Evolutionary conservation across 371 early-diverging fungal genomes (phyloP).

Genomic region (Dichotomocladium elegans): DNA sequence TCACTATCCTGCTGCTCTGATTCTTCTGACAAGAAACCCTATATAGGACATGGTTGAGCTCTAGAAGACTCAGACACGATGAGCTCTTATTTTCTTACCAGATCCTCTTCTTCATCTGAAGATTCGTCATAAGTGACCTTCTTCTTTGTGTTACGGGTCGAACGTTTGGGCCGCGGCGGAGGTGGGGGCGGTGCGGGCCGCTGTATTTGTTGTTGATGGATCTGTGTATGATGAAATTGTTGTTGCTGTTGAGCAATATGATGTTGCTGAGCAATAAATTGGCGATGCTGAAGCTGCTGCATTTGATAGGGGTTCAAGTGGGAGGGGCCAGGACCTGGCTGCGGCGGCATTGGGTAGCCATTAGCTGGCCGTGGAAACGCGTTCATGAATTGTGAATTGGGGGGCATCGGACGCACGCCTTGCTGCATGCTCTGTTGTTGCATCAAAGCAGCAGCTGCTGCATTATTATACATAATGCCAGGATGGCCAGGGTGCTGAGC

Average conservation of each 20-base stretch:
- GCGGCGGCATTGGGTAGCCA: slow-evolving; percentile 14
- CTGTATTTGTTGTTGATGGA: slow-evolving; percentile 18
- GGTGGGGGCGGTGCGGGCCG: too few species aligned
- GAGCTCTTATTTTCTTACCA: slow-evolving; percentile 13
- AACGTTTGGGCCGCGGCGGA: slow-evolving; percentile 28
- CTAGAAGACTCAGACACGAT: too few species aligned
- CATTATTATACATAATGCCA: slow-evolving; percentile 18
- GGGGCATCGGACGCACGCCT: too few species aligned
- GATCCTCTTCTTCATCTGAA: slow-evolving; percentile 42
- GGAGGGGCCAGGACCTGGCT: too few species aligned
- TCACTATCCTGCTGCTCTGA: slow-evolving; percentile 20
- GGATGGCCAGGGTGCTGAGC: slow-evolving; percentile 11
- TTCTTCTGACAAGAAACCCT: slow-evolving; percentile 26
- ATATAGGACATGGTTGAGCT: too few species aligned
- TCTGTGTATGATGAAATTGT: too few species aligned
- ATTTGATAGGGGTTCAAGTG: too few species aligned
- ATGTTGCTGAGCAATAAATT: neutral
- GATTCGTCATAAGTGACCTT: slow-evolving; percentile 39
- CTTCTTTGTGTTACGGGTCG: slow-evolving; percentile 35
- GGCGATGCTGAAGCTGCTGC: too few species aligned
- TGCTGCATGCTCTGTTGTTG: too few species aligned
- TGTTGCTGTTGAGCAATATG: neutral
- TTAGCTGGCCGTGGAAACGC: slow-evolving; percentile 16
- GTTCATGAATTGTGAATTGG: slow-evolving; percentile 22
- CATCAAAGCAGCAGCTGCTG: slow-evolving; percentile 19